phyloP scores from a whole-genome alignment of 163 green algal genomes.

The Scenedesmus sp. region DNA sequence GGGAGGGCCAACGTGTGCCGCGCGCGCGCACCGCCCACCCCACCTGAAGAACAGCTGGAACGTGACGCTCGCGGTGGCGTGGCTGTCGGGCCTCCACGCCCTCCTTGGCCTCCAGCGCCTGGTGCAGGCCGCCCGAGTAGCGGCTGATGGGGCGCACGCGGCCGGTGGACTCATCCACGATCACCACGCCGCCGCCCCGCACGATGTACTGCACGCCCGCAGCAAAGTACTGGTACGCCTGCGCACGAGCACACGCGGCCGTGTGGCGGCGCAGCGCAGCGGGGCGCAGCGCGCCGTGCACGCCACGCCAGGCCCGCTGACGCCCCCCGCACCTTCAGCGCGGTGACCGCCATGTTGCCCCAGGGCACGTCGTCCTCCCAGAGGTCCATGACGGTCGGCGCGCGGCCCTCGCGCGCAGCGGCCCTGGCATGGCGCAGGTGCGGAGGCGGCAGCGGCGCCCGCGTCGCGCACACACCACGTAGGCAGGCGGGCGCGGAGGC shows the following conservation, averaged over 20 bases:
- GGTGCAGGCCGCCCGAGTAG: conserved; percentile 59
- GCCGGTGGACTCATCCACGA: conserved; percentile 88
- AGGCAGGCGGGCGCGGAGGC: not conserved
- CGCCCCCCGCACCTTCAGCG: conserved; percentile 72
- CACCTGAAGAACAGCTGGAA: conserved; percentile 89
- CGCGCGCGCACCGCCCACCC: too few relatives aligned
- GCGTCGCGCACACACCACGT: too few relatives aligned
- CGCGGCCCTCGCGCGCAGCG: conserved; percentile 26
- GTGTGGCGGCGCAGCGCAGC: too few relatives aligned
- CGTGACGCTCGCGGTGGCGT: conserved; percentile 78
- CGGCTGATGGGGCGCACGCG: conserved; percentile 68
- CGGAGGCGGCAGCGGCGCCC: too few relatives aligned
- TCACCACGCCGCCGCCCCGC: conserved; percentile 74
- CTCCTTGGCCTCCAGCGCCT: conserved; percentile 94
- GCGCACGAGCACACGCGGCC: too few relatives aligned
- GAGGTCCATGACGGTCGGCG: conserved; percentile 54
- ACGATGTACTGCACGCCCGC: conserved; percentile 89
- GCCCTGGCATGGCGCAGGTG: too few relatives aligned
- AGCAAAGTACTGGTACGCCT: conserved; percentile 69
- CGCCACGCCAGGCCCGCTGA: too few relatives aligned
- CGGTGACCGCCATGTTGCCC: conserved; percentile 71
- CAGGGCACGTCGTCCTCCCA: conserved; percentile 73
- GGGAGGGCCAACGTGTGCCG: too few relatives aligned
- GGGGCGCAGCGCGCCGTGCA: too few relatives aligned
- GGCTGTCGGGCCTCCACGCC: conserved; percentile 61